Evolutionary conservation across 495 filamentous ascomycete species (phyloP).

Genomic region (Aspergillus nidulans): DNA sequence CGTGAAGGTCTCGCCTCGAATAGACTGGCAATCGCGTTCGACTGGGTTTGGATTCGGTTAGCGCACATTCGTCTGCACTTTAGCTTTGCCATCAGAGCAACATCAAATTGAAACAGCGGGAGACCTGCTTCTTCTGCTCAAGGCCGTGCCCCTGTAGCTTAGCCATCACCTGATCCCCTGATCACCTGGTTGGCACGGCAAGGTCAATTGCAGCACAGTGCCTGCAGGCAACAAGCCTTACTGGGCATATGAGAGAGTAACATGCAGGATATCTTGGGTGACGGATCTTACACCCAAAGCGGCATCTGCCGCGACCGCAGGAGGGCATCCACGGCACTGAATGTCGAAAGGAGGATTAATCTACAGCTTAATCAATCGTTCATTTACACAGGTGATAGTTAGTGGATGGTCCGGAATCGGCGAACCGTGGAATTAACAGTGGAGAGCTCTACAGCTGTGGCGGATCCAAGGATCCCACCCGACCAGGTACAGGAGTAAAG

Average conservation of each 20-base stretch:
- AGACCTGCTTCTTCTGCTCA: background rate
- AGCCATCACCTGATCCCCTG: too few species aligned
- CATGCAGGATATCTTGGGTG: background rate
- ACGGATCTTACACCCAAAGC: constrained; percentile 1
- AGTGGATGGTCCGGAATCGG: constrained; percentile 10
- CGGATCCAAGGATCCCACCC: constrained; percentile 15
- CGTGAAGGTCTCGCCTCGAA: background rate
- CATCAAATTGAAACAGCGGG: background rate
- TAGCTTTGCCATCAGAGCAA: background rate
- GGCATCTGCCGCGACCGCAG: background rate
- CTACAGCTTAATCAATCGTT: background rate
- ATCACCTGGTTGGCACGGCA: too few species aligned
- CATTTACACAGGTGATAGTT: constrained; percentile 11
- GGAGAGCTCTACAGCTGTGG: constrained; percentile 15
- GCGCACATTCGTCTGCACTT: constrained; percentile 8
- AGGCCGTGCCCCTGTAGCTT: too few species aligned
- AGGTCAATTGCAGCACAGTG: too few species aligned
- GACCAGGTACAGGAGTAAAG: constrained; percentile 1
- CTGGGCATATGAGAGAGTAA: background rate
- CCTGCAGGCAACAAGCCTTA: background rate
- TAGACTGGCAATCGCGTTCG: constrained; percentile 10
- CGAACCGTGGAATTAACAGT: constrained; percentile 17
- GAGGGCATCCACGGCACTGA: background rate
- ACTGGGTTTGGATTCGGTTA: background rate
- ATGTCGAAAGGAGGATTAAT: background rate